A percentile compares a stretch with the other conserved stretches of the same genome.
Conservation (phyloP, 2,329 filamentous ascomycete species). For the Colletotrichum caudatum region DNA sequence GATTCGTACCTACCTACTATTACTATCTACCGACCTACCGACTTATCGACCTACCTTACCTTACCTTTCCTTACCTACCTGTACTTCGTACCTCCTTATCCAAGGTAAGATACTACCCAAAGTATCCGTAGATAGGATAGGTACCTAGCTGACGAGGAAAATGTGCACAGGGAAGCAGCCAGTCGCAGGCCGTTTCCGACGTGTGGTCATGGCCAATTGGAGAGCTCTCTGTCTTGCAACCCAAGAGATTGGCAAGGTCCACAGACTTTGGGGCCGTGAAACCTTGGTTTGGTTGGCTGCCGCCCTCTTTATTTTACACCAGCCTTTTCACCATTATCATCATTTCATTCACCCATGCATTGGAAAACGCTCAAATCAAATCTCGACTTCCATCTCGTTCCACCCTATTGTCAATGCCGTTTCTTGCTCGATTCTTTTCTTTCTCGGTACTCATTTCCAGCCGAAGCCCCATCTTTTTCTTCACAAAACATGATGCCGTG, state of each 20-base stretch:
- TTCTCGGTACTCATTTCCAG: background rate
- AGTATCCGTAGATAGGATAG: too few relatives aligned
- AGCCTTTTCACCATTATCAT: background rate
- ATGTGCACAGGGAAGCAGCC: slow-evolving; percentile 30
- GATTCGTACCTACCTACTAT: too few relatives aligned
- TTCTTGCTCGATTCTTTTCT: background rate
- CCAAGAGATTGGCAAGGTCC: background rate
- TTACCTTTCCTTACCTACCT: too few relatives aligned
- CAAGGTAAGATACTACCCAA: too few relatives aligned
- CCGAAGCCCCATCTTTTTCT: background rate
- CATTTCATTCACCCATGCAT: background rate
- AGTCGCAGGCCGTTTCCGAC: slow-evolving; percentile 7
- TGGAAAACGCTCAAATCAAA: background rate
- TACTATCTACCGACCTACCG: too few relatives aligned
- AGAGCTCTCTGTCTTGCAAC: slow-evolving; percentile 8
- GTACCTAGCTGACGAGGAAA: background rate
- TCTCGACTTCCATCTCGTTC: background rate
- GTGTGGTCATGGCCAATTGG: slow-evolving; percentile 24
- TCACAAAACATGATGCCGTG: background rate
- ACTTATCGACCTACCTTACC: too few relatives aligned
- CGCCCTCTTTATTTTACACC: background rate
- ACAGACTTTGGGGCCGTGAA: slow-evolving; percentile 18
- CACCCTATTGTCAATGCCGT: background rate
- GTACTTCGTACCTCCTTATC: too few relatives aligned
- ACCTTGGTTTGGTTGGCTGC: slow-evolving; percentile 20